phyloP scores from a whole-genome alignment of 2,329 filamentous ascomycete genomes.

The Fusarium sp. region DNA sequence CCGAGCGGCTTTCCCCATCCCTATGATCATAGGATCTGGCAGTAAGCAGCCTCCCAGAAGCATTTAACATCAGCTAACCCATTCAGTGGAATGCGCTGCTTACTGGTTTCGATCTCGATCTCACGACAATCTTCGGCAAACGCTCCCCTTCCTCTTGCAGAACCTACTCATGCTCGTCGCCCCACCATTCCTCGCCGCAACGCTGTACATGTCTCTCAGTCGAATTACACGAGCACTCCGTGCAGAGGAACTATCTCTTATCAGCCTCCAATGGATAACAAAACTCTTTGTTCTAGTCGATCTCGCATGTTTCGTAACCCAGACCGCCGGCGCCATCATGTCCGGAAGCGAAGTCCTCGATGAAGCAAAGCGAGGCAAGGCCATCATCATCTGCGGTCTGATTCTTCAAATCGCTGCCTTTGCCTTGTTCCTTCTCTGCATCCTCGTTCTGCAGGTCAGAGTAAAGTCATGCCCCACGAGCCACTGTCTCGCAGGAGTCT shows the following conservation, averaged over 20 bases:
- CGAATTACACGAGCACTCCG: constrained; percentile 49
- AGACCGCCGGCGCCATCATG: constrained; percentile 12
- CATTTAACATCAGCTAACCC: background rate
- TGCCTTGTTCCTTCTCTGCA: constrained; percentile 41
- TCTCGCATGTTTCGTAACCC: background rate
- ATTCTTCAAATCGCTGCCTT: constrained; percentile 7
- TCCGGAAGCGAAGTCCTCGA: background rate
- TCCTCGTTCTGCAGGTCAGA: constrained; percentile 56
- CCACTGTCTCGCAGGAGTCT: background rate
- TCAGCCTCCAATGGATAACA: background rate
- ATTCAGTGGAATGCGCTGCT: constrained; percentile 52
- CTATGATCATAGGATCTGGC: constrained; percentile 62
- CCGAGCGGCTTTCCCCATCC: constrained; percentile 62
- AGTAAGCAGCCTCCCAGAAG: constrained; percentile 51
- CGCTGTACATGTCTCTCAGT: constrained; percentile 56
- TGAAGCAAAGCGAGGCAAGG: background rate
- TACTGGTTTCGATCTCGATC: constrained; percentile 63
- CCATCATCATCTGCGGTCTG: constrained; percentile 1
- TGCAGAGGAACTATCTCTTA: constrained; percentile 53
- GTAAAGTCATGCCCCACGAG: constrained; percentile 39
- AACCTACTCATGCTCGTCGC: constrained; percentile 53
- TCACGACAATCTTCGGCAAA: constrained; percentile 48
- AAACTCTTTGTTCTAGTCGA: constrained; percentile 12
- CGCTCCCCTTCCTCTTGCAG: constrained; percentile 52
- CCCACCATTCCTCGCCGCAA: constrained; percentile 55